Conservation (phyloP, 2,329 filamentous ascomycete species). For the Ascocoryne sarcoides region DNA sequence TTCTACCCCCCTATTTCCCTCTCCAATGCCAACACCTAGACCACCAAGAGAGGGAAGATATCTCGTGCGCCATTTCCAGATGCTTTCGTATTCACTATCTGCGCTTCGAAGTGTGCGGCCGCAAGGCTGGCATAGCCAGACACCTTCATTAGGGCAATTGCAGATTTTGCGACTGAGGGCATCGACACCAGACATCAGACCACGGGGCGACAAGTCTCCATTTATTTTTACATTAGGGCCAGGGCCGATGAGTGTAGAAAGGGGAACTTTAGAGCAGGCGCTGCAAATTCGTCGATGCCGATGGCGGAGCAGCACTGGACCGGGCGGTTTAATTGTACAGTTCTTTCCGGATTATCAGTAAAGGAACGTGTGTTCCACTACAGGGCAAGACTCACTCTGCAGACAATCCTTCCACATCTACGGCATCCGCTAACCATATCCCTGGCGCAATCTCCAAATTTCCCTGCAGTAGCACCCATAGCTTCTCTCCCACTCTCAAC, state of each 20-base stretch:
- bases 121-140: slow-evolving; percentile 84
- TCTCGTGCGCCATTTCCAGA: slow-evolving; percentile 83
- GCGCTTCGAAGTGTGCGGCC: slow-evolving; percentile 58
- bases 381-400: slow-evolving; percentile 56
- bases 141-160: slow-evolving; percentile 38
- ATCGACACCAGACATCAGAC: slow-evolving; percentile 23
- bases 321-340: slow-evolving; percentile 77
- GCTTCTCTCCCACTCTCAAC: slow-evolving; percentile 42
- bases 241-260: slow-evolving; percentile 40
- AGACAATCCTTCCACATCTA: slow-evolving; percentile 67
- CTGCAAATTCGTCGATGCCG: slow-evolving; percentile 76
- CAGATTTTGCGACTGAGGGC: slow-evolving; percentile 23
- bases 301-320: slow-evolving; percentile 55
- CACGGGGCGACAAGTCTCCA: neutral
- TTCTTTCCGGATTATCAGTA: slow-evolving; percentile 48
- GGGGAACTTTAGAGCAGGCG: slow-evolving; percentile 63
- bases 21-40: slow-evolving; percentile 77
- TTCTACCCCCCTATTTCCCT: slow-evolving; percentile 79
- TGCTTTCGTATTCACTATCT: slow-evolving; percentile 52
- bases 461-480: slow-evolving; percentile 49
- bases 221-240: neutral
- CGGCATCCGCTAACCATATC: slow-evolving; percentile 82
- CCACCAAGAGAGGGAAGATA: slow-evolving; percentile 76
- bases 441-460: slow-evolving; percentile 70
- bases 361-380: slow-evolving; percentile 40